Percentiles rank a stretch among this genome's conserved stretches.
Evolutionary conservation across 371 early-diverging fungal species (phyloP).

Genomic region (Zopfochytrium polystomum): DNA sequence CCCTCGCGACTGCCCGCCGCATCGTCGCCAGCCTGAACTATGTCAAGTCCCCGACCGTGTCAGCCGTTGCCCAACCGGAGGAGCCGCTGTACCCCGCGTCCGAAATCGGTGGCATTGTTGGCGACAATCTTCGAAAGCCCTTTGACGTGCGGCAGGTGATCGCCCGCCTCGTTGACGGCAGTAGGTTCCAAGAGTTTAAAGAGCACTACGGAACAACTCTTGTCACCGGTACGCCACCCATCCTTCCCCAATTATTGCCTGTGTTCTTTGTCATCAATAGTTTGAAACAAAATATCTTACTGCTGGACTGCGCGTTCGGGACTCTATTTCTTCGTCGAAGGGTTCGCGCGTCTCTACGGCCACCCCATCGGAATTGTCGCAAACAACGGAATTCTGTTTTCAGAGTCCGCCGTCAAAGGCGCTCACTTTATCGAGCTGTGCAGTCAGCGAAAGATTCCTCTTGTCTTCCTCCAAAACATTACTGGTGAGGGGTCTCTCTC

Average conservation of each 20-base stretch:
- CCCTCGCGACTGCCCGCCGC: slow-evolving; percentile 81
- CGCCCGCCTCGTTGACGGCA: slow-evolving; percentile 94
- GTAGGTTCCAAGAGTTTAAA: slow-evolving; percentile 93
- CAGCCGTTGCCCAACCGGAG: slow-evolving; percentile 50
- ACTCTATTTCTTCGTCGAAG: slow-evolving; percentile 39
- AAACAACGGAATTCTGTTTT: slow-evolving; percentile 96
- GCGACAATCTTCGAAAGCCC: slow-evolving; percentile 84
- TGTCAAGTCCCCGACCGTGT: slow-evolving; percentile 47
- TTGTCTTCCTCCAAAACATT: slow-evolving; percentile 95
- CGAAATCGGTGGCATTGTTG: slow-evolving; percentile 94
- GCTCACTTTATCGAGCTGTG: slow-evolving; percentile 98
- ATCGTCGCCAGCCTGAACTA: slow-evolving; percentile 84
- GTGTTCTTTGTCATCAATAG: too few relatives aligned
- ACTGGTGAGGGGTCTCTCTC: too few relatives aligned
- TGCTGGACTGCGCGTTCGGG: neutral
- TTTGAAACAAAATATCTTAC: neutral
- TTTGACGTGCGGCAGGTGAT: slow-evolving; percentile 91
- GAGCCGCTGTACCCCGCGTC: slow-evolving; percentile 80
- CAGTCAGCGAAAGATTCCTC: slow-evolving; percentile 86
- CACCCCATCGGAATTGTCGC: slow-evolving; percentile 95
- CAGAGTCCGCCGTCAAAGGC: slow-evolving; percentile 94
- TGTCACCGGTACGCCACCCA: slow-evolving; percentile 67
- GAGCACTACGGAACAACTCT: slow-evolving; percentile 88
- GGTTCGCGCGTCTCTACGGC: slow-evolving; percentile 92
- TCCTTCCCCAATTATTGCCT: neutral